These are phyloP conservation scores for Coprinopsis sp. DNA, from an alignment of 768 basidiomycete species.

Conservation along the genomic window DNA sequence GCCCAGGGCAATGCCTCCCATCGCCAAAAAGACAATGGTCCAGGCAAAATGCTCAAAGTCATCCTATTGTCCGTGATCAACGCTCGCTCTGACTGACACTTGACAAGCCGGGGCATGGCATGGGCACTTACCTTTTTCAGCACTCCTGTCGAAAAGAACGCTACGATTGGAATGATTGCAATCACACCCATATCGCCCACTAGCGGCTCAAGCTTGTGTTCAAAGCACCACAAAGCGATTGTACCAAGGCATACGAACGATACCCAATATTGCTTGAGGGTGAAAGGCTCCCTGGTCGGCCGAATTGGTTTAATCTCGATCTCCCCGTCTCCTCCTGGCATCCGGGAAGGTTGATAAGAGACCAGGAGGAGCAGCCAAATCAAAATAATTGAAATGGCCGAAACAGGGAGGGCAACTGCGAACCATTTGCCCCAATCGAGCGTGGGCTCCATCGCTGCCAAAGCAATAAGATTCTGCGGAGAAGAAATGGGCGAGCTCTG, in stretches of 20 bases:
- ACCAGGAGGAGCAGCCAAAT: slow-evolving; percentile 90
- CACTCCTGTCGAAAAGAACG: slow-evolving; percentile 91
- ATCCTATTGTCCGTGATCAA: slow-evolving; percentile 45
- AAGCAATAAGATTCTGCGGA: slow-evolving; percentile 93
- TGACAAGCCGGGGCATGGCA: not conserved
- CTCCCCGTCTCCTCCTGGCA: slow-evolving; percentile 69
- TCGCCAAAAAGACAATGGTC: slow-evolving; percentile 93
- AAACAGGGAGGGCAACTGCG: slow-evolving; percentile 88
- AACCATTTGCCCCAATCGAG: slow-evolving; percentile 94
- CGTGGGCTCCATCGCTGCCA: slow-evolving; percentile 78
- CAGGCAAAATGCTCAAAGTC: slow-evolving; percentile 94
- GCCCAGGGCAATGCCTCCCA: slow-evolving; percentile 97
- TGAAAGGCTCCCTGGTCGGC: slow-evolving; percentile 78
- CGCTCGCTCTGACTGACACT: not conserved
- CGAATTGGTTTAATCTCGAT: slow-evolving; percentile 83
- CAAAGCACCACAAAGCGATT: slow-evolving; percentile 87
- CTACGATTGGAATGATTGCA: slow-evolving; percentile 86
- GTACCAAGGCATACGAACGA: slow-evolving; percentile 76
- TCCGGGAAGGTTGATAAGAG: slow-evolving; percentile 70
- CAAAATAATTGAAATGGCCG: slow-evolving; percentile 74
- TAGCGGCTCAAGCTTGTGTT: slow-evolving; percentile 64
- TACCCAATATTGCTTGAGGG: slow-evolving; percentile 86
- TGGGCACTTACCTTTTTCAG: slow-evolving; percentile 71
- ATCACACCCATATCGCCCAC: slow-evolving; percentile 98
- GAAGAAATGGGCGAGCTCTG: slow-evolving; percentile 97